Percentiles rank a stretch among this genome's conserved stretches.
Evolutionary conservation across 441 rosid genomes (phyloP).

Genomic region (Flueggea neowawraea): DNA sequence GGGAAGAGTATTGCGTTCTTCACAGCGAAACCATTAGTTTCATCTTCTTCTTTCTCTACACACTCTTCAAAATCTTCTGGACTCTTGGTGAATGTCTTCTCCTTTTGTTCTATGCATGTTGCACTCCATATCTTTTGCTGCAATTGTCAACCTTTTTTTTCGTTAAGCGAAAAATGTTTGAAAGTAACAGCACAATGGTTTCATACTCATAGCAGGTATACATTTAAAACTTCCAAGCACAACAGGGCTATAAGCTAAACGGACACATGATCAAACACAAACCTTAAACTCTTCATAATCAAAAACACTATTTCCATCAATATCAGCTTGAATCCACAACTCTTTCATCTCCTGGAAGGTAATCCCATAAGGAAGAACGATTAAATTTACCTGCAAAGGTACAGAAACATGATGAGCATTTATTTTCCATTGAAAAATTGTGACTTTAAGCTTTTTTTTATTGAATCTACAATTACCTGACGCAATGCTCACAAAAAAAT

Average conservation of each 20-base stretch:
- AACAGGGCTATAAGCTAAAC: too few species aligned
- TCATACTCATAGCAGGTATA: too few species aligned
- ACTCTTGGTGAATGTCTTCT: neutral
- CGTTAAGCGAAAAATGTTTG: neutral
- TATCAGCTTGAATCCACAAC: constrained; percentile 72
- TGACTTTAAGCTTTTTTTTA: neutral
- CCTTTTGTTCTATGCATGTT: constrained; percentile 34
- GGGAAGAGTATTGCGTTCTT: constrained; percentile 77
- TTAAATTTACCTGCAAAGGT: constrained; percentile 50
- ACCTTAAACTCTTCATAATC: constrained; percentile 80
- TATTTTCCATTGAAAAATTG: neutral
- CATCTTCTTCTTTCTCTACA: constrained; percentile 25
- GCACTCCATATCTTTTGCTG: constrained; percentile 65
- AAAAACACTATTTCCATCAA: constrained; percentile 65
- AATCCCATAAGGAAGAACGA: constrained; percentile 62
- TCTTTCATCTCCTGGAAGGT: constrained; percentile 69
- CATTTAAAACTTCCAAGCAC: too few species aligned
- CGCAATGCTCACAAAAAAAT: too few species aligned
- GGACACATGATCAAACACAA: too few species aligned
- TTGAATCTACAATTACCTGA: constrained; percentile 39
- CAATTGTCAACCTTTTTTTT: constrained; percentile 9
- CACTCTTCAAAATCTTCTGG: constrained; percentile 25
- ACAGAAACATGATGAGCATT: constrained; percentile 10
- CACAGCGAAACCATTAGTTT: constrained; percentile 62
- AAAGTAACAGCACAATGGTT: too few species aligned